These are phyloP conservation scores for Picochlorum sp. DNA, from an alignment of 139 green algal species.

Conservation along the genomic window DNA sequence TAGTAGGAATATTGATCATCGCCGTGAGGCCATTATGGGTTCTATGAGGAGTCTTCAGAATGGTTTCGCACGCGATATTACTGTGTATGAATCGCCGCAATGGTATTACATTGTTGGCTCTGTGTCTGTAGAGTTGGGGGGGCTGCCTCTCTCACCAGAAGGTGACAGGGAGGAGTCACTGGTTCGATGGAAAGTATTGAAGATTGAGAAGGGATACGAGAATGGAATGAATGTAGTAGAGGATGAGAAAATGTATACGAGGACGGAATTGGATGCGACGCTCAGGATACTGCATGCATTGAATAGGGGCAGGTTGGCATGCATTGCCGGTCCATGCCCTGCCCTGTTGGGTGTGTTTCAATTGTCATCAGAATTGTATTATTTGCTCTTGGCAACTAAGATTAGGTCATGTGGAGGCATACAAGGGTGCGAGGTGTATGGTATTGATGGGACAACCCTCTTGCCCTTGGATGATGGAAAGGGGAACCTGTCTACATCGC, in stretches of 20 bases:
- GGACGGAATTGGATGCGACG: slow-evolving; percentile 36
- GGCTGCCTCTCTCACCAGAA: neutral
- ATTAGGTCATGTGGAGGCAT: slow-evolving; percentile 58
- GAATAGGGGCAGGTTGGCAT: slow-evolving; percentile 46
- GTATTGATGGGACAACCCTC: slow-evolving; percentile 64
- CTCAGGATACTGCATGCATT: slow-evolving; percentile 36
- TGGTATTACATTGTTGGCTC: neutral
- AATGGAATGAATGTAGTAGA: slow-evolving; percentile 37
- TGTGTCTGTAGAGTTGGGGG: neutral
- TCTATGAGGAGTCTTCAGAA: too few species aligned
- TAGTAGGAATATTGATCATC: too few species aligned
- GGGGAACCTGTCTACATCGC: slow-evolving; percentile 4
- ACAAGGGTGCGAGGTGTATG: slow-evolving; percentile 67
- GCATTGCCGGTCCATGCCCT: slow-evolving; percentile 41
- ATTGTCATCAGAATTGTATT: slow-evolving; percentile 51
- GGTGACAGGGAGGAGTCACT: neutral
- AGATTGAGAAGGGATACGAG: slow-evolving; percentile 32
- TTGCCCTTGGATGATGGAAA: slow-evolving; percentile 49
- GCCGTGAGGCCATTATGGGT: too few species aligned
- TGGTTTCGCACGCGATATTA: too few species aligned
- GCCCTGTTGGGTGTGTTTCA: slow-evolving; percentile 57
- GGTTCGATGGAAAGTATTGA: slow-evolving; percentile 31
- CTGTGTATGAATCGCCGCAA: too few species aligned
- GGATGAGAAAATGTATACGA: slow-evolving; percentile 45
- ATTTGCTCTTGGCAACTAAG: slow-evolving; percentile 81